These are phyloP conservation scores for Quercus tomentella DNA, from an alignment of 331 rosid species.

Conservation along the genomic window DNA sequence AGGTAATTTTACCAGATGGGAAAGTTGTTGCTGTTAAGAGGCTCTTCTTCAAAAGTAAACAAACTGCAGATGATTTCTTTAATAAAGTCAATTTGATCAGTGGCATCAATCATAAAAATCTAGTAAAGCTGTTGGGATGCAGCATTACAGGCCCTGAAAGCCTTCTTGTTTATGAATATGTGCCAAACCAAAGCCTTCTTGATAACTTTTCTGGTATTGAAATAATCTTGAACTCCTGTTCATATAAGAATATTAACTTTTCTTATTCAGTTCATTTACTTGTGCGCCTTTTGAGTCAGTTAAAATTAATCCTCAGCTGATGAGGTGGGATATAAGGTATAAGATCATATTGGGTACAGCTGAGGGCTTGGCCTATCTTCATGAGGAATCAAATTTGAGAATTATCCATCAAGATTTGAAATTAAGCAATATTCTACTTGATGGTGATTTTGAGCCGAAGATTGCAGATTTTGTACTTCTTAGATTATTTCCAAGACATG, in stretches of 20 bases:
- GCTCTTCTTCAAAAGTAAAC: conserved; percentile 55
- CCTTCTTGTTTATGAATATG: conserved; percentile 53
- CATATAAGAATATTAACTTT: conserved; percentile 17
- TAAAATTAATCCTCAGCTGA: conserved; percentile 35
- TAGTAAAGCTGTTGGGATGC: conserved; percentile 64
- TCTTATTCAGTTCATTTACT: conserved; percentile 2
- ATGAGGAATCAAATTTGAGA: conserved; percentile 59
- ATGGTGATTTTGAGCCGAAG: conserved; percentile 49
- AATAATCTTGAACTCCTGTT: conserved; percentile 10
- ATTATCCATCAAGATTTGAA: conserved; percentile 74
- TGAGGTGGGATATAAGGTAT: conserved; percentile 55
- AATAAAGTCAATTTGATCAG: conserved; percentile 77
- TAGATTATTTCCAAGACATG: conserved; percentile 62
- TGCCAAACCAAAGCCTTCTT: conserved; percentile 64
- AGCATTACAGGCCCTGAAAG: conserved; percentile 87
- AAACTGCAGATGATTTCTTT: conserved; percentile 83
- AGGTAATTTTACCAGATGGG: conserved; percentile 74
- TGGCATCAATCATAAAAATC: conserved; percentile 60
- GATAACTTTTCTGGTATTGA: conserved; percentile 53
- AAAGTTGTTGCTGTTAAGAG: conserved; percentile 59
- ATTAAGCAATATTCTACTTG: conserved; percentile 53
- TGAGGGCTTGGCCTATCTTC: conserved; percentile 80
- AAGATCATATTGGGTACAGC: conserved; percentile 64
- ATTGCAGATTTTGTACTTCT: conserved; percentile 86
- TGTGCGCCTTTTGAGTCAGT: conserved; percentile 13